These are phyloP conservation scores for Aspergillus biplanus DNA, from an alignment of 495 filamentous ascomycete species.

Conservation along the genomic window DNA sequence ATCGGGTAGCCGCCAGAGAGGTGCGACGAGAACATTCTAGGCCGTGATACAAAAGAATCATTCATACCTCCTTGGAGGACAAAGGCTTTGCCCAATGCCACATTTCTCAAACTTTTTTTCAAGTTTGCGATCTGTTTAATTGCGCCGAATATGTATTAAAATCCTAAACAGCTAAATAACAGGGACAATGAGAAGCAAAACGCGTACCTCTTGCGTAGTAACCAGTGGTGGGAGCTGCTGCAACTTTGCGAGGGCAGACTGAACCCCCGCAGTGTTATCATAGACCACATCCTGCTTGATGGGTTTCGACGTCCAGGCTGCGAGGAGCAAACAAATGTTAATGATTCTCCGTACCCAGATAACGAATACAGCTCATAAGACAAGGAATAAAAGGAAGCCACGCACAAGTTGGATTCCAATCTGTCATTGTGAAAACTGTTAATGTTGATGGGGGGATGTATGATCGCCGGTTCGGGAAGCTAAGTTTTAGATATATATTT, in stretches of 20 bases:
- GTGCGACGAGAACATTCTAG: too few species aligned
- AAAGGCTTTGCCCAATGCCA: slow-evolving; percentile 90
- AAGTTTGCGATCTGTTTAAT: slow-evolving; percentile 70
- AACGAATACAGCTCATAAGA: not conserved
- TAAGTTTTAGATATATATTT: too few species aligned
- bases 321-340: not conserved
- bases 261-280: slow-evolving; percentile 64
- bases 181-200: not conserved
- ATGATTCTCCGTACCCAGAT: not conserved
- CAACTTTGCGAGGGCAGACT: slow-evolving; percentile 70
- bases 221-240: slow-evolving; percentile 84
- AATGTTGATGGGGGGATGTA: not conserved
- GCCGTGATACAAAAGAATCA: too few species aligned
- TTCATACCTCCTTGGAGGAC: slow-evolving; percentile 79
- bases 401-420: slow-evolving; percentile 42
- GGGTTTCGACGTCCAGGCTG: slow-evolving; percentile 86
- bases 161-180: not conserved
- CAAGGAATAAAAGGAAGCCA: not conserved
- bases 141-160: slow-evolving; percentile 1
- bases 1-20: slow-evolving; percentile 3
- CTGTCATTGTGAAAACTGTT: not conserved
- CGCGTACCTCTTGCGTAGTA: slow-evolving; percentile 69
- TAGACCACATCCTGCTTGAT: slow-evolving; percentile 91
- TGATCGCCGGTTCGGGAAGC: slow-evolving; percentile 6
- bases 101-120: slow-evolving; percentile 75